These are phyloP conservation scores for Kalmusia sp. DNA, from an alignment of 2,329 filamentous ascomycete genomes.

Conservation along the genomic window DNA sequence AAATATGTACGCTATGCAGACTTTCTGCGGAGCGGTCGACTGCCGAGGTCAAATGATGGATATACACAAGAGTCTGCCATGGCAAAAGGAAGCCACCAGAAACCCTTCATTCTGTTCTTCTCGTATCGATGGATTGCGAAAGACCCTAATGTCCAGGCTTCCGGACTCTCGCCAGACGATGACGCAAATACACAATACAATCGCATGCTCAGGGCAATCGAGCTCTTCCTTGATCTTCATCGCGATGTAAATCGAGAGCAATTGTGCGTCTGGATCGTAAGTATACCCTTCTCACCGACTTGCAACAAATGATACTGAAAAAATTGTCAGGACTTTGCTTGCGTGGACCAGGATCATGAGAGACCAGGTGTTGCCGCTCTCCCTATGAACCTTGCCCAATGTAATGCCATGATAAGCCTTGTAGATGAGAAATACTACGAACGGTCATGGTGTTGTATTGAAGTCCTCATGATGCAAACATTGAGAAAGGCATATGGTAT, in stretches of 20 bases:
- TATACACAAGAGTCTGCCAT: conserved; percentile 15
- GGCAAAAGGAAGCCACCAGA: neutral
- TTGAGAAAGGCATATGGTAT: conserved; percentile 39
- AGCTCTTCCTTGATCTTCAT: conserved; percentile 35
- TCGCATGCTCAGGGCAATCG: conserved; percentile 37
- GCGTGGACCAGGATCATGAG: conserved; percentile 47
- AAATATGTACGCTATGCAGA: conserved; percentile 37
- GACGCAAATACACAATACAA: conserved; percentile 39
- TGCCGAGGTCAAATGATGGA: conserved; percentile 34
- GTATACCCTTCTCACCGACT: neutral
- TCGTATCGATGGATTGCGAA: conserved; percentile 46
- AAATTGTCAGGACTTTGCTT: conserved; percentile 42
- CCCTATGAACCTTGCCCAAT: conserved; percentile 49
- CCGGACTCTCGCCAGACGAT: conserved; percentile 36
- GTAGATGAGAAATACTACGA: conserved; percentile 44
- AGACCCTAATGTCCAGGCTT: neutral
- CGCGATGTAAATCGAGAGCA: conserved; percentile 24
- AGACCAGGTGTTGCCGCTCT: conserved; percentile 43
- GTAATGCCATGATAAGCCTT: conserved; percentile 51
- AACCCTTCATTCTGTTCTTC: conserved; percentile 43
- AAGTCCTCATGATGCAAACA: conserved; percentile 43
- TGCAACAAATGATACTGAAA: neutral
- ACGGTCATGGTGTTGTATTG: conserved; percentile 50
- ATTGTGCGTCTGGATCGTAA: conserved; percentile 19
- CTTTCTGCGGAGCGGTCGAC: conserved; percentile 27